Evolutionary conservation across 768 basidiomycete genomes (phyloP).

Genomic region (Pleurotus djamor): DNA sequence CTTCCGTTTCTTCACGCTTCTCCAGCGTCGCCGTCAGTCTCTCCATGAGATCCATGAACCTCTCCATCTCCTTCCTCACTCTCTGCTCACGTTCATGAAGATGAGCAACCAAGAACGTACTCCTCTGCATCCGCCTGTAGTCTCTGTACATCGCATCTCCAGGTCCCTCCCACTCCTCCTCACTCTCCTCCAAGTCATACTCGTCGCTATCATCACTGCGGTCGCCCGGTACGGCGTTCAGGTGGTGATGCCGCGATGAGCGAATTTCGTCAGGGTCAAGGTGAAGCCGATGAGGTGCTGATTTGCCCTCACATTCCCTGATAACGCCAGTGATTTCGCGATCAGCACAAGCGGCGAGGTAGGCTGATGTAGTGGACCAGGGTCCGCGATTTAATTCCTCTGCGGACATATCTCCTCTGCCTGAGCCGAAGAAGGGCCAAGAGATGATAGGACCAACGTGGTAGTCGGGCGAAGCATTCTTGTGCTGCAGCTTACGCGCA

Average conservation of each 20-base stretch:
- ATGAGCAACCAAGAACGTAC: constrained; percentile 77
- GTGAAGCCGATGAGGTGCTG: constrained; percentile 74
- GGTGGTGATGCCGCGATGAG: constrained; percentile 66
- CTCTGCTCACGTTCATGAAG: constrained; percentile 57
- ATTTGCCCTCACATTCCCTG: constrained; percentile 74
- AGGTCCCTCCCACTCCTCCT: constrained; percentile 77
- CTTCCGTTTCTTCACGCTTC: constrained; percentile 39
- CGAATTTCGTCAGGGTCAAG: constrained; percentile 79
- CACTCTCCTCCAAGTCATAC: constrained; percentile 77
- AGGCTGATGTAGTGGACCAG: constrained; percentile 58
- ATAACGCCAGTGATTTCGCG: constrained; percentile 77
- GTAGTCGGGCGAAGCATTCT: constrained; percentile 29
- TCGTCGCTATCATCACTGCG: constrained; percentile 77
- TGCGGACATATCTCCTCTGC: constrained; percentile 68
- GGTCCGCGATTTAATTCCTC: constrained; percentile 79
- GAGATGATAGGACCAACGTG: constrained; percentile 82
- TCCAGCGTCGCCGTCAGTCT: constrained; percentile 32
- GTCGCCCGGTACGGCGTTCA: constrained; percentile 68
- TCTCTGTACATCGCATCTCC: constrained; percentile 81
- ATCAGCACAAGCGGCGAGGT: constrained; percentile 62
- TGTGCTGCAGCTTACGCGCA: constrained; percentile 15
- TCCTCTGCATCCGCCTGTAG: constrained; percentile 78
- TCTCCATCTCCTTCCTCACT: constrained; percentile 67
- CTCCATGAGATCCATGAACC: constrained; percentile 73
- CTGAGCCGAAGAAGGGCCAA: constrained; percentile 89